Base-by-base conservation (phyloP, 139 green algal genomes). In the Coccomyxa sp. region DNA sequence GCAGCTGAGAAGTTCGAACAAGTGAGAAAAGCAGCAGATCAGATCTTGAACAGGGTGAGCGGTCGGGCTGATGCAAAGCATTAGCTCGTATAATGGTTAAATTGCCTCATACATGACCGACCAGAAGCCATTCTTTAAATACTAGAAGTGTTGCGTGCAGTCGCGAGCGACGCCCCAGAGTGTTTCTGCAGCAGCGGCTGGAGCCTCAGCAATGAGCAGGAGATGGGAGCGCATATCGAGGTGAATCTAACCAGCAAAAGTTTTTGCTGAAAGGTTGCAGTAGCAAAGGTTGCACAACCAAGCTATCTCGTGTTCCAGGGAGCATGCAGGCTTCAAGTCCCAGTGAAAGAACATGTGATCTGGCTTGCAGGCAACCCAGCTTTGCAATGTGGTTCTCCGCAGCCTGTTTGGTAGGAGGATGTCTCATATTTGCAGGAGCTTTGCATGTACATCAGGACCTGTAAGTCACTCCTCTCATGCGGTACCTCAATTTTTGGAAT, bases 401-500 rank as follows among this genome's bases (percentile, higher is more conserved):
- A 60, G 27, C 60, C 0, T 58, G 79, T 30, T 16, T 82, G 14
- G 1, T 82, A 23, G 63, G 59, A n/a, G 79, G 79, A 59, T 82
- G 59, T 27, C 13, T 77, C 59, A 77, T 82, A 27, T 82, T 82
- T 59, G 63, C 63, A 13, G 79, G 60, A n/a, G 79, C 79, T 0
- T 1, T 82, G 59, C 60, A 82, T 28, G 60, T 82, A 14, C 79
- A 82, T 59, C 59, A 76, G 63, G 79, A 77, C 18, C 59, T 82
- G 79, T 82, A 32, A 68, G 78, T 71, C 17, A 18, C 78, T 31
- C 78, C 68, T 81, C 31, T 18, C 30, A 66, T 81, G 28, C 1
- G 59, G 32, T 15, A 25, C 74, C 18, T 23, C 27, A 51, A 32
- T 3, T 3, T n/a, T 58, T 28, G 74, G 74, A 45, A 45, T 28